Evolutionary conservation across 352 stramenopile species (phyloP), one percentile per base, ranked within the genome.

Genomic region (Halophytophthora batemanensis): DNA sequence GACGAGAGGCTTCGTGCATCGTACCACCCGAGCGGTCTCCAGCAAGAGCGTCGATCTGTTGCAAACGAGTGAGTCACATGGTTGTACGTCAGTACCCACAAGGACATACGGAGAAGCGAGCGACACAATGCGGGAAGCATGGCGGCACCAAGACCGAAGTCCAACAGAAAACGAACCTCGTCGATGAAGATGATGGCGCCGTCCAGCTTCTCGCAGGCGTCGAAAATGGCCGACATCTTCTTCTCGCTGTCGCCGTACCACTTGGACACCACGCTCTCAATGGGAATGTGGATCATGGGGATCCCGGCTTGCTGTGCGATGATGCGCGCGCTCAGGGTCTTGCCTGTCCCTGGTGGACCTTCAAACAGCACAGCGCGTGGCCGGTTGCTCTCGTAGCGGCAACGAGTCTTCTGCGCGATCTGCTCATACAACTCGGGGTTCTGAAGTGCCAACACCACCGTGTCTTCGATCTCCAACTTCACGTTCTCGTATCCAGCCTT

Each of bases 211-310:
- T 97, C 86, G 55, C 88, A 97, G 0, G 87, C 82, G 41, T 98
- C 90, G 63, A 98, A 96, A 40, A 98, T 97, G n/a, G 83, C 65
- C 41, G 82, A 90, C 71, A 98, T 90, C 45, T 96, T 94, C 67
- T 97, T 97, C 59, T 98, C 91, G 71, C 88, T 97, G 52, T 98
- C 92, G 17, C 92, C 92, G 46, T 97, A 98, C 85, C 86, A 98
- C 60, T 98, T 98, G 23, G 86, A 96, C 33, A 97, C 87, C 41
- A 98, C 83, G 53, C 79, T 96, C 63, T 98, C 93, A 31, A 97
- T 94, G 0, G 88, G 87, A 52, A 98, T 88, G 51, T 97, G 90
- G 45, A 98, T 91, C 78, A 98, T 90, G 14, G 93, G 93, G 33
- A 96, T 86, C 6, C 93, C 88, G 13, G 87, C 88, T 65, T 97